Percentiles rank a stretch among this genome's conserved stretches.
These are phyloP conservation scores for Physcomitrellopsis africana DNA, from an alignment of 225 moss, liverwort and hornwort species.

Conservation along the genomic window DNA sequence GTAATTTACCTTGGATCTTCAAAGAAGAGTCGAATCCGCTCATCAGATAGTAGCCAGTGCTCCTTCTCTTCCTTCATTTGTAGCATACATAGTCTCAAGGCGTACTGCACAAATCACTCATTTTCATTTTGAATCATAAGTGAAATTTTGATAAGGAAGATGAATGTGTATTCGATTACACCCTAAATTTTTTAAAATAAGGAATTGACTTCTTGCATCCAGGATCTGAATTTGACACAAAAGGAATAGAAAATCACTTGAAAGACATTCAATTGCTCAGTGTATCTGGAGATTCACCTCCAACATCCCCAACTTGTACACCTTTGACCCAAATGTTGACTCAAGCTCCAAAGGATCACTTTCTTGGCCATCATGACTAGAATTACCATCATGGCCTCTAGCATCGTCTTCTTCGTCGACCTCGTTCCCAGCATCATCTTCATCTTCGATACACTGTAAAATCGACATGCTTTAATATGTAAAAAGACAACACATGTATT, in stretches of 20 bases:
- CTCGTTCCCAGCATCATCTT: constrained; percentile 27
- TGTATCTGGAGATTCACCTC: constrained; percentile 37
- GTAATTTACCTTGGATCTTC: constrained; percentile 25
- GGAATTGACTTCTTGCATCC: neutral
- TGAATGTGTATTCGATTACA: constrained; percentile 7
- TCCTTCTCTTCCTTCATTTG: constrained; percentile 51
- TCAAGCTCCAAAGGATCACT: constrained; percentile 16
- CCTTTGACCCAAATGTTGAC: constrained; percentile 28
- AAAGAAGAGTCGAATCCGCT: constrained; percentile 37
- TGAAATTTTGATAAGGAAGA: constrained; percentile 14
- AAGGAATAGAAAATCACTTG: neutral
- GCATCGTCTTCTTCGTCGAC: constrained; percentile 21
- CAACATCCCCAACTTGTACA: constrained; percentile 40
- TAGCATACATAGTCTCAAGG: constrained; percentile 41
- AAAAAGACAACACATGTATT: neutral
- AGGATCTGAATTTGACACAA: constrained; percentile 11
- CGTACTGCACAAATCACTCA: constrained; percentile 25
- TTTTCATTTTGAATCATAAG: neutral
- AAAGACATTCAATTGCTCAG: neutral
- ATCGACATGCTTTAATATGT: neutral
- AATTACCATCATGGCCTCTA: constrained; percentile 25
- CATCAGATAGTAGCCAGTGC: constrained; percentile 39
- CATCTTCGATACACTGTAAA: constrained; percentile 31
- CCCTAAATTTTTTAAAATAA: neutral
- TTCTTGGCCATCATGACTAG: constrained; percentile 29